Conservation (phyloP, 2,329 filamentous ascomycete genomes). For the Curvularia sp. region DNA sequence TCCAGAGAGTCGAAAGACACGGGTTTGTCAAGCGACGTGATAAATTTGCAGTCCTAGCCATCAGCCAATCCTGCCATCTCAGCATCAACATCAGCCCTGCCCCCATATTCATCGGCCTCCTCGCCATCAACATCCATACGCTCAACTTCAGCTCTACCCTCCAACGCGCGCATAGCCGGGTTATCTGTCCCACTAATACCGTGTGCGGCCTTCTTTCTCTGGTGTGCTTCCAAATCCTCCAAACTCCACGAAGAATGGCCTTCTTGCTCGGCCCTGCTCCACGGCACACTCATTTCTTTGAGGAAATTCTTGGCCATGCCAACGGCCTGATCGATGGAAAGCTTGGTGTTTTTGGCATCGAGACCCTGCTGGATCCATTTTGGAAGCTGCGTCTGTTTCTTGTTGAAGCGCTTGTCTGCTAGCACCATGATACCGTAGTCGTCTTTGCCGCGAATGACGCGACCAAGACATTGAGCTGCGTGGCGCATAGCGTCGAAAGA, state of each 20-base stretch:
- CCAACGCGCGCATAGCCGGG: conserved; percentile 48
- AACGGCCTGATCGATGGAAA: conserved; percentile 95
- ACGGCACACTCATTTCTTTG: conserved; percentile 89
- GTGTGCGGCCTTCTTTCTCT: conserved; percentile 75
- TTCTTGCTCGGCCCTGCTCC: conserved; percentile 81
- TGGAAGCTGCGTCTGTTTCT: conserved; percentile 87
- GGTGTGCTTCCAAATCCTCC: conserved; percentile 77
- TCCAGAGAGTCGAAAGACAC: background rate
- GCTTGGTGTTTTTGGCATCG: conserved; percentile 81
- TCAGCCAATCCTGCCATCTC: conserved; percentile 44
- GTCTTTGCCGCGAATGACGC: conserved; percentile 93
- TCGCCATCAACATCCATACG: conserved; percentile 23
- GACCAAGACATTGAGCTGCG: conserved; percentile 92
- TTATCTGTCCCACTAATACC: conserved; percentile 67
- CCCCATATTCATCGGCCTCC: conserved; percentile 45
- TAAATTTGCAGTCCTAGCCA: conserved; percentile 5
- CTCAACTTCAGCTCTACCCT: conserved; percentile 40
- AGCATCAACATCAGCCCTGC: conserved; percentile 44
- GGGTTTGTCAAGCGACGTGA: background rate
- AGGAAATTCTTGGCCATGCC: conserved; percentile 88
- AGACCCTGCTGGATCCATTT: conserved; percentile 96
- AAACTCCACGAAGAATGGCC: conserved; percentile 92
- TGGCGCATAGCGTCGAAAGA: conserved; percentile 99
- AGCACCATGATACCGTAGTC: conserved; percentile 99
- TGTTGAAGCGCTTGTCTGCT: conserved; percentile 90